phyloP scores from a whole-genome alignment of 163 green algal species.

The Scenedesmus sp. region DNA sequence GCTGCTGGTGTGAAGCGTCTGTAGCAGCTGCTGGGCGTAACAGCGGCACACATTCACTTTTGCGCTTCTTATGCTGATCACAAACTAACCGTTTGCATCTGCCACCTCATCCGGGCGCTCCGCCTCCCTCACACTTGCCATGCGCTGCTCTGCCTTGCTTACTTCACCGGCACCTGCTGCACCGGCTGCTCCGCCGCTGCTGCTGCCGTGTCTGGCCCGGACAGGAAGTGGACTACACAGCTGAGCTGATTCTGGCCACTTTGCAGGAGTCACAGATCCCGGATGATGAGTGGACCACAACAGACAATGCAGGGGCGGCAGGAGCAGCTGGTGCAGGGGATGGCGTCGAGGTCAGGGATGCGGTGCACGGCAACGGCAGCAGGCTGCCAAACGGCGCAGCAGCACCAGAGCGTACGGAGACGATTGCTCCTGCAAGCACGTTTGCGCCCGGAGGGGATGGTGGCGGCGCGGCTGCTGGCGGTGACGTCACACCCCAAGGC shows the following conservation, averaged over 20 bases:
- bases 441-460: background rate
- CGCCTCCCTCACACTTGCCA: too few species aligned
- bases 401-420: background rate
- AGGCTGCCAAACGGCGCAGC: background rate
- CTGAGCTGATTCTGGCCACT: constrained; percentile 80
- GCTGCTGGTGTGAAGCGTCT: background rate
- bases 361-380: background rate
- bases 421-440: constrained; percentile 33
- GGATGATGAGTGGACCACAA: background rate
- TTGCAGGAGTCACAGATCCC: constrained; percentile 72
- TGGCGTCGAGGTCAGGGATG: background rate
- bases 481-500: constrained; percentile 8
- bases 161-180: background rate
- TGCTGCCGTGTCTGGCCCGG: background rate
- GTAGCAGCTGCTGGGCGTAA: background rate
- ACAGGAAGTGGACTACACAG: constrained; percentile 71
- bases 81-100: too few species aligned
- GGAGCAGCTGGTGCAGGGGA: background rate
- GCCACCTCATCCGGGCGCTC: too few species aligned
- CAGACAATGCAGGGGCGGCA: constrained; percentile 7
- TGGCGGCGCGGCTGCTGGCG: background rate
- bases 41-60: background rate
- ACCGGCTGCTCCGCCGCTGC: background rate
- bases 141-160: background rate
- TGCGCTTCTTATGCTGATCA: too few species aligned